Conservation (phyloP, 2,329 filamentous ascomycete genomes). For the Clonostachys rosea region DNA sequence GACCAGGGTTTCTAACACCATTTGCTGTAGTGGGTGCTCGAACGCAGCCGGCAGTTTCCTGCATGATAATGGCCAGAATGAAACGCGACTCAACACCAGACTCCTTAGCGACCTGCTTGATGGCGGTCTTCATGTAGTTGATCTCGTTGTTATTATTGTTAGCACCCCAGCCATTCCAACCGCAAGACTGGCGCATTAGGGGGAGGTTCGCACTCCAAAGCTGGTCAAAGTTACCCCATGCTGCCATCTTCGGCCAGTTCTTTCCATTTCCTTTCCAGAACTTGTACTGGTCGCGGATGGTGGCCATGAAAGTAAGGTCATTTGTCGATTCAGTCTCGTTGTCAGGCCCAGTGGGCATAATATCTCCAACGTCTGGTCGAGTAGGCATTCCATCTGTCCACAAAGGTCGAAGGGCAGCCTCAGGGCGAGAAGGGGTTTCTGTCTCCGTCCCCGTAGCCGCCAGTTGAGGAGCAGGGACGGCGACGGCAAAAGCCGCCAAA, state of each 20-base stretch:
- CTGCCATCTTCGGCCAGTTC: slow-evolving; percentile 10
- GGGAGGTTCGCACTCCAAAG: slow-evolving; percentile 7
- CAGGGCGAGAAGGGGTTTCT: no score
- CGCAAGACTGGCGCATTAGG: slow-evolving; percentile 7
- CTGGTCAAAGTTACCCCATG: slow-evolving; percentile 7
- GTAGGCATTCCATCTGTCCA: no score
- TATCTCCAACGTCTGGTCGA: no score
- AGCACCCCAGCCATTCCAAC: slow-evolving; percentile 9
- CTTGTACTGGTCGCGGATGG: background rate
- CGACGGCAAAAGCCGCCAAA: no score
- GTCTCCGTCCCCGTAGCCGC: no score
- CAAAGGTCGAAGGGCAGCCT: no score
- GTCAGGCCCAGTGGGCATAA: no score
- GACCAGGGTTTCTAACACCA: slow-evolving; percentile 9
- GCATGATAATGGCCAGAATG: slow-evolving; percentile 21
- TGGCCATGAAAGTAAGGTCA: no score
- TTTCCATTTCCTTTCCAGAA: background rate
- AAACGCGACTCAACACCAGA: slow-evolving; percentile 7
- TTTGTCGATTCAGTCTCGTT: no score
- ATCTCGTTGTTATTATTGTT: slow-evolving; percentile 8
- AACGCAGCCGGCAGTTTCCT: slow-evolving; percentile 16
- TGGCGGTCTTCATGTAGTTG: slow-evolving; percentile 5
- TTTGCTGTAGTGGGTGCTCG: slow-evolving; percentile 8
- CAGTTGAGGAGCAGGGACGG: no score
- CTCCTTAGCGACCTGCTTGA: slow-evolving; percentile 6